Evolutionary conservation across 2,329 filamentous ascomycete genomes (phyloP), one percentile per base, ranked within the genome.

Genomic region (Mycosphaerella sp.): DNA sequence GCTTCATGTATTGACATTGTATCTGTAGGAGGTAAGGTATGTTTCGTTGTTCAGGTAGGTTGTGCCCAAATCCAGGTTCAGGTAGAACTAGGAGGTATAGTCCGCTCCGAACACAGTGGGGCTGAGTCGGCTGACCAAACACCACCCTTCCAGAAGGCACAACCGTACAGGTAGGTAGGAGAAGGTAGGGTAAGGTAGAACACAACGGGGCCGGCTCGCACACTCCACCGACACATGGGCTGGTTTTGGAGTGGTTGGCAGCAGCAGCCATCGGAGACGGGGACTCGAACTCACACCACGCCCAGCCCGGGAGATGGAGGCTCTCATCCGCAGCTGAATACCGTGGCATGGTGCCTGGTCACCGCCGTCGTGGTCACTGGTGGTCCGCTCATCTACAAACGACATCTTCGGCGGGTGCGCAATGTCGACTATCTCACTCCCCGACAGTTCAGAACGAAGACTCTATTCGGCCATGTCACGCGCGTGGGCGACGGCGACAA

Each of bases 401-500:
- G 67, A 48, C 93, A 91, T 68, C 76, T 98, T 46, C 86, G 89
- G 36, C 87, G 93, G 49, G 89, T 97, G 54, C 90, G 90, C 3
- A 85, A 83, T 53, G 82, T 88, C 36, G 77, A 80, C 23, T 80
- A 90, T 67, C 86, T 98, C 62, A 82, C 83, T 45, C 86, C 89
- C 2, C 75, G 77, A 9, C 86, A 85, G 67, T 92, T 92, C 68
- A 82, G 87, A 44, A 83, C 77, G 57, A 80, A 87, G 63, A 91
- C 82, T 62, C 68, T 98, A 41, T 86, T 92, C 63, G 93, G 93
- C 11, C 81, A 80, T 58, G 93, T 97, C 41, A 96, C 92, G 10
- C 90, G 87, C 63, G 93, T 98, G 23, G 93, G 95, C 41, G 93
- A 98, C 77, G 95, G 90, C 3, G 93, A 98, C 72, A 92, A 92